phyloP scores from a whole-genome alignment of 208 protist genomes.

The Wallacemonas sp. region DNA sequence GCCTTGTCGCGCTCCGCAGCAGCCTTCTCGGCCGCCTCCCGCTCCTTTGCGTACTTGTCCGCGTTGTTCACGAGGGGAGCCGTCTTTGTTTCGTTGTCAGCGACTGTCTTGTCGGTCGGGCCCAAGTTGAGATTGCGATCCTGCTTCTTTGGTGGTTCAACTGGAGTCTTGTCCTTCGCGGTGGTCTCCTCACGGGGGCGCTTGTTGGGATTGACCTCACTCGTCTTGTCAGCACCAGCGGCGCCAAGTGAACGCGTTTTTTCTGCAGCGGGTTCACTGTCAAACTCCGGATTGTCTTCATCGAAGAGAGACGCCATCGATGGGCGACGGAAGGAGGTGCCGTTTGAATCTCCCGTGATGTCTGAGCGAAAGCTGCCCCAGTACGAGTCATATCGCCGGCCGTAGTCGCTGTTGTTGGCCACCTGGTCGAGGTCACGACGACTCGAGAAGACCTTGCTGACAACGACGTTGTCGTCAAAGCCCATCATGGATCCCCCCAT shows the following conservation, averaged over 20 bases:
- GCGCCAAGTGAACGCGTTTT: not conserved
- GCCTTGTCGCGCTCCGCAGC: not conserved
- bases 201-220: not conserved
- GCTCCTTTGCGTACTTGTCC: constrained; percentile 12
- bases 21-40: constrained; percentile 1
- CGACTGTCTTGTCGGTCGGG: not conserved
- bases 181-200: not conserved
- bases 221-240: not conserved
- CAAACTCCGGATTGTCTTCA: constrained; percentile 1
- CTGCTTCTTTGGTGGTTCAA: not conserved
- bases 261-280: not conserved
- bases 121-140: not conserved
- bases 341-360: constrained; percentile 23
- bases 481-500: constrained; percentile 30
- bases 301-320: constrained; percentile 15
- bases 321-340: constrained; percentile 15
- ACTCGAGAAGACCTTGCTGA: constrained; percentile 74
- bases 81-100: not conserved
- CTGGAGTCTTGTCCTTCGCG: not conserved
- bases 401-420: constrained; percentile 46
- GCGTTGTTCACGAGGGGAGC: not conserved
- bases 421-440: constrained; percentile 56
- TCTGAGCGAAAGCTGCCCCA: constrained; percentile 34
- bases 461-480: constrained; percentile 46
- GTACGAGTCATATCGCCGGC: constrained; percentile 51